Percentiles rank a stretch among this genome's conserved stretches.
Evolutionary conservation across 371 early-diverging fungal genomes (phyloP).

Genomic region (Actinomucor elegans): DNA sequence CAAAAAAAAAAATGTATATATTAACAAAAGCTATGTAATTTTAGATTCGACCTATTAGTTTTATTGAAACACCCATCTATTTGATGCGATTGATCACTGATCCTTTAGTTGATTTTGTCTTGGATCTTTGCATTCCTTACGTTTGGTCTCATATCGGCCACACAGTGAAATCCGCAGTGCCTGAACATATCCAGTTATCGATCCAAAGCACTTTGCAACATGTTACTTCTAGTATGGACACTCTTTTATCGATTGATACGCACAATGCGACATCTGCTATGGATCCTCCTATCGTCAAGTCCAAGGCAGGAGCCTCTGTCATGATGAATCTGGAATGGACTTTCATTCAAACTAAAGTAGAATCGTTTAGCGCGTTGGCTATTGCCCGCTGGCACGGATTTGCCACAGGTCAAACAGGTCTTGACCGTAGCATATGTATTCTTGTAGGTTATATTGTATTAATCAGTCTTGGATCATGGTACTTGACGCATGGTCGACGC

Average conservation of each 20-base stretch:
- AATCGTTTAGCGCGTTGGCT: conserved; percentile 8
- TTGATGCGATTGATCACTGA: conserved; percentile 50
- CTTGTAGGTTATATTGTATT: conserved; percentile 49
- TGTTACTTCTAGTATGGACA: not conserved
- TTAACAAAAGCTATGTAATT: not conserved
- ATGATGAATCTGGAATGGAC: conserved; percentile 10
- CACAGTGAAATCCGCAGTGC: conserved; percentile 3
- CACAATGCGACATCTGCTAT: not conserved
- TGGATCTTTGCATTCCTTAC: conserved; percentile 41
- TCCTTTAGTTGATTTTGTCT: conserved; percentile 49
- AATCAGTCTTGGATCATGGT: conserved; percentile 50
- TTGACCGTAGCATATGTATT: conserved; percentile 52
- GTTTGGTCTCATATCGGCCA: conserved; percentile 26
- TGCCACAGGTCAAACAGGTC: conserved; percentile 40
- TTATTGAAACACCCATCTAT: conserved; percentile 46
- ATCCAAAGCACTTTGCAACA: not conserved
- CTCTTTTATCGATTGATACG: not conserved
- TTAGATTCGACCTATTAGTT: conserved; percentile 45
- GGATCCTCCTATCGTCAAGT: not conserved
- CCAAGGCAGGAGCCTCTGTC: not conserved
- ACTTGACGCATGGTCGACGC: conserved; percentile 35
- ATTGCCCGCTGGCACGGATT: conserved; percentile 49
- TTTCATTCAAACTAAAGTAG: conserved; percentile 25
- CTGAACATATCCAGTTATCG: conserved; percentile 1
- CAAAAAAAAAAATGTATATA: not conserved